A percentile compares a stretch with the other conserved stretches of the same genome.
phyloP scores from a whole-genome alignment of 148 eudicot genomes.

The Dysphania ambrosioides region DNA sequence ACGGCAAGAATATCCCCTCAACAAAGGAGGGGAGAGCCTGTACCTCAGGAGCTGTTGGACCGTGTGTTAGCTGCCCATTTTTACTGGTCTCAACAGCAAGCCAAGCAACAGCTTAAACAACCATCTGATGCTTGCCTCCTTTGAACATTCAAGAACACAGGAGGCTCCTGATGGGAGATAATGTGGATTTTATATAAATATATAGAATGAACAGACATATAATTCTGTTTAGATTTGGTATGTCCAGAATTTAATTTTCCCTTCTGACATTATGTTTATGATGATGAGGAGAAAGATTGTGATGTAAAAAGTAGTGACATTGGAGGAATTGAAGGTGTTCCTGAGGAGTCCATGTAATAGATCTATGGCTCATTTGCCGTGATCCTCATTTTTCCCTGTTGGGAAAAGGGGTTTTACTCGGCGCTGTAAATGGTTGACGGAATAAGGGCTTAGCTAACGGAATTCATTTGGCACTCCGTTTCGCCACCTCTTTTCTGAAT shows the following conservation, averaged over 20 bases:
- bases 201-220: constrained; percentile 18
- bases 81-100: constrained; percentile 80
- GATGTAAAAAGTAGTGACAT: no score
- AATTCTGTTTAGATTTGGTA: constrained; percentile 25
- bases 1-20: constrained; percentile 92
- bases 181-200: constrained; percentile 29
- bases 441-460: constrained; percentile 38
- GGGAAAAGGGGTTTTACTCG: background rate
- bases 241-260: constrained; percentile 31
- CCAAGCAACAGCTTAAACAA: constrained; percentile 65
- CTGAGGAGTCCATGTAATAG: constrained; percentile 21
- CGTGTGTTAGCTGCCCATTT: constrained; percentile 79
- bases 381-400: background rate
- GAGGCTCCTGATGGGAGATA: constrained; percentile 1
- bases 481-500: constrained; percentile 5
- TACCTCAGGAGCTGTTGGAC: constrained; percentile 83
- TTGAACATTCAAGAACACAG: constrained; percentile 24
- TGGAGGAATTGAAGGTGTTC: constrained; percentile 21
- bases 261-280: constrained; percentile 13
- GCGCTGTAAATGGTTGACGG: constrained; percentile 39
- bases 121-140: constrained; percentile 48
- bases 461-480: constrained; percentile 19
- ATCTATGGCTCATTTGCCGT: constrained; percentile 28
- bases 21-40: constrained; percentile 96
- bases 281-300: constrained; percentile 11